Base-by-base conservation (phyloP, 768 basidiomycete genomes). In the Pulveroboletus sp. region DNA sequence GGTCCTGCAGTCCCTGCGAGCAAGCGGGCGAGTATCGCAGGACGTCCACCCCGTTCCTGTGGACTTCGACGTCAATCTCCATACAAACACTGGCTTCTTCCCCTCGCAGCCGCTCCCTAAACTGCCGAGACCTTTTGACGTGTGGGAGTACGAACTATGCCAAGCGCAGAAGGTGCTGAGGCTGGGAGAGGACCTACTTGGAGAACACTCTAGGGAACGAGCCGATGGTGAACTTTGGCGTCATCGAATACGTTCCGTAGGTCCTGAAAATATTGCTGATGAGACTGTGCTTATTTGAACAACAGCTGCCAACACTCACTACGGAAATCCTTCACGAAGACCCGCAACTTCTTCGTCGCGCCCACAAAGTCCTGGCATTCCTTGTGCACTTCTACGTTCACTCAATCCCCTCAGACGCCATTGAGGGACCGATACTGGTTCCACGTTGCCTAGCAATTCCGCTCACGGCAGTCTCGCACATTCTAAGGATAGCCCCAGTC, bases 371-470 rank as follows among this genome's bases (percentile, higher is more conserved):
- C 41, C 77, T 98, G 30, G 81, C 93, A 7, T 96, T 88, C 77
- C 79, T 97, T 39, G 75, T 89, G 38, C 89, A 92, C 71, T 90
- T 91, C 65, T 99, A 93, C 69, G 83, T 85, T 22, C 94, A 97
- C 69, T 89, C 89, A 2, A 76, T 80, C 32, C 83, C 84, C 8
- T 67, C 70, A 5, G 58, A 69, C 16, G 60, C 70, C 29, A 51
- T 63, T 40, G 64, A 68, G 43, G 63, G 56, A 31, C 65, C 81
- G 2, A 68, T 82, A 34, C 60, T 76, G 43, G 80, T 99, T 29
- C 95, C 95, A 3, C 75, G 79, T 51, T 77, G 85, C 10, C 73
- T 99, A 34, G 78, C 90, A 1, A 68, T 89, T 20, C 94, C 95
- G 0, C 75, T 96, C 24, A 78, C 89, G 24, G 62, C 76, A 16